Evolutionary conservation across 2,329 filamentous ascomycete genomes (phyloP), one percentile per base, ranked within the genome.

Genomic region (Cercospora beticola): DNA sequence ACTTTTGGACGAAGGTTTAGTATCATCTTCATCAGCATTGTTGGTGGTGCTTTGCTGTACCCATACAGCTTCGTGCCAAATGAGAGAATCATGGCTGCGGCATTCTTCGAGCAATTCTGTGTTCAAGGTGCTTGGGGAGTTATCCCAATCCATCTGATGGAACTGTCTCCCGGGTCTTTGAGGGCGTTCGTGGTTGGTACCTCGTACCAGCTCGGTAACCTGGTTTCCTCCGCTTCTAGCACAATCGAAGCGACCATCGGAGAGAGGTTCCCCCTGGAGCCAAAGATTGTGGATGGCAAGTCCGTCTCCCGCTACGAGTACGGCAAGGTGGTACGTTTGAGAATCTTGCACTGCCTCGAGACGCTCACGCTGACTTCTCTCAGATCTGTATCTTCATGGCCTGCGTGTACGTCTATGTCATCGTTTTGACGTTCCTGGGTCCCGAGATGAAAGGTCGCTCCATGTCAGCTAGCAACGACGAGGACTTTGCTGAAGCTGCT

Each of bases 41-140:
- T 89, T 7, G 92, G 92, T 26, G 92, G 91, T 31, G 92, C 92
- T 0, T 81, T 97, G 1, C 83, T 97, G 1, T 95, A 96, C 78
- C 92, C 93, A 0, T 96, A 97, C 80, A 91, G 88, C 0, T 95
- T 93, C 74, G 84, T 88, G 10, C 82, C 82, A 2, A 84, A 81
- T 73, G 82, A 88, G 5, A 82, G 83, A 14, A 83, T 96, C 75
- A 93, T 93, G 60, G 92, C 92, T 0, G 89, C 90, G 0, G 92
- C 92, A 1, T 97, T 95, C 80, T 95, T 95, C 79, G 86, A 94
- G 81, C 83, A 84, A 60, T 83, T 83, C 75, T 83, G 70, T 52
- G 72, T 74, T 3, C 72, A 75, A 49, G 75, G 75, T 16, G 76
- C 75, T 1, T 78, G 76, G 76, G 76, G 76, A 21, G 75, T 78